These are phyloP conservation scores for Coemansia javaensis DNA, from an alignment of 192 early-diverging fungal species.

Conservation along the genomic window DNA sequence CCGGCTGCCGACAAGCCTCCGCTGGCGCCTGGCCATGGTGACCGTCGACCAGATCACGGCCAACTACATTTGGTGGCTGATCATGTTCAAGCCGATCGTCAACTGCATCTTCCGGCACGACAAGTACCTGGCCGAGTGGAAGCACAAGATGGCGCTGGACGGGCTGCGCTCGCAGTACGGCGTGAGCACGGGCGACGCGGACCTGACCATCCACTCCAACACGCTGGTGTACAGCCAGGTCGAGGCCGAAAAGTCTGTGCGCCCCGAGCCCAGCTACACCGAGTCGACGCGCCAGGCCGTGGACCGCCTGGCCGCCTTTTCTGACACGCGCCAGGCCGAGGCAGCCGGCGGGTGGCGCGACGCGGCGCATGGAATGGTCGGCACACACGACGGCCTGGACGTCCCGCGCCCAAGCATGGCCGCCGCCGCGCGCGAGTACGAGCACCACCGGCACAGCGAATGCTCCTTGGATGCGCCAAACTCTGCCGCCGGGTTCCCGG, in stretches of 20 bases:
- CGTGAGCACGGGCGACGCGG: conserved; percentile 16
- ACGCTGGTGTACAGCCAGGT: conserved; percentile 13
- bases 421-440: conserved; percentile 5
- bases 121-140: conserved; percentile 36
- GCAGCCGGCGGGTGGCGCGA: background rate
- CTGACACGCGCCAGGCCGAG: conserved; percentile 1
- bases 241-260: conserved; percentile 4
- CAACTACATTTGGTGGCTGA: conserved; percentile 49
- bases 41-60: conserved; percentile 30
- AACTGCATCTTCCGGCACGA: conserved; percentile 45
- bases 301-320: conserved; percentile 20
- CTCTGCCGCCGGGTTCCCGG: no score
- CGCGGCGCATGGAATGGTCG: background rate
- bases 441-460: no score
- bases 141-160: conserved; percentile 36
- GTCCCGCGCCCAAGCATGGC: conserved; percentile 7
- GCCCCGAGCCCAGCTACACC: conserved; percentile 28
- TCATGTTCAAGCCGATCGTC: conserved; percentile 45
- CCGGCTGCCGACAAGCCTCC: conserved; percentile 20
- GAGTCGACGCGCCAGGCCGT: conserved; percentile 34
- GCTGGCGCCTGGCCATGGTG: conserved; percentile 28
- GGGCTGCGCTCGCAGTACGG: conserved; percentile 38
- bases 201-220: conserved; percentile 26
- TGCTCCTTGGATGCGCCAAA: no score
- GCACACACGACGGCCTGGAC: background rate